These are phyloP conservation scores for Gynochthodes officinalis DNA, from an alignment of 257 asterid species.

Conservation along the genomic window DNA sequence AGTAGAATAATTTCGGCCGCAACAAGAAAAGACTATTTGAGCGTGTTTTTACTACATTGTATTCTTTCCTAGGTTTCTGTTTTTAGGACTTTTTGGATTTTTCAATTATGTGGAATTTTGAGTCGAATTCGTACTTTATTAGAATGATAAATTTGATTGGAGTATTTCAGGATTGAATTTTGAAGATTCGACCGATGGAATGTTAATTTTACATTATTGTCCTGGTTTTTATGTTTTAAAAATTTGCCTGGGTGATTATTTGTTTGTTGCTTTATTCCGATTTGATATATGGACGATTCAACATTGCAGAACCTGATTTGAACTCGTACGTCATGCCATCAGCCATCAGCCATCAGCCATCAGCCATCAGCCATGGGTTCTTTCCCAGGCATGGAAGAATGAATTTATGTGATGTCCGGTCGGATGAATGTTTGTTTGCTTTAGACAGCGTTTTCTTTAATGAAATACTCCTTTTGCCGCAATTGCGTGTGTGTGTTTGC, in stretches of 20 bases:
- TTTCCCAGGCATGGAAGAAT: too few relatives aligned
- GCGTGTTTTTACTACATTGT: background rate
- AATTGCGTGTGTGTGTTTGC: too few relatives aligned
- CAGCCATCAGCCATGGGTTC: too few relatives aligned
- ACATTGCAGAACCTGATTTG: background rate
- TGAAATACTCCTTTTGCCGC: too few relatives aligned
- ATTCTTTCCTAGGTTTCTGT: background rate
- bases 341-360: too few relatives aligned
- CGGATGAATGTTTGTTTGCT: too few relatives aligned
- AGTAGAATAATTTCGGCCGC: constrained; percentile 10
- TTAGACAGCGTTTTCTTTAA: too few relatives aligned
- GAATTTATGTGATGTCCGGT: too few relatives aligned
- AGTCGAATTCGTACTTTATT: background rate
- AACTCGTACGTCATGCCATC: too few relatives aligned
- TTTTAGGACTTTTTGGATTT: background rate
- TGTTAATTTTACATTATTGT: background rate
- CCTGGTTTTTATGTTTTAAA: background rate
- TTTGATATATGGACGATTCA: too few relatives aligned
- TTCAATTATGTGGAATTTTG: constrained; percentile 4
- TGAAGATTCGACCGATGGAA: too few relatives aligned
- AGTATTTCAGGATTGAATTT: too few relatives aligned
- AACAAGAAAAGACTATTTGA: background rate
- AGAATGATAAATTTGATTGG: background rate
- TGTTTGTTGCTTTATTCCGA: background rate
- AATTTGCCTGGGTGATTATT: background rate